Evolutionary conservation across 192 early-diverging fungal species (phyloP), one percentile per base, ranked within the genome.

Genomic region (Entrophospora sp.): DNA sequence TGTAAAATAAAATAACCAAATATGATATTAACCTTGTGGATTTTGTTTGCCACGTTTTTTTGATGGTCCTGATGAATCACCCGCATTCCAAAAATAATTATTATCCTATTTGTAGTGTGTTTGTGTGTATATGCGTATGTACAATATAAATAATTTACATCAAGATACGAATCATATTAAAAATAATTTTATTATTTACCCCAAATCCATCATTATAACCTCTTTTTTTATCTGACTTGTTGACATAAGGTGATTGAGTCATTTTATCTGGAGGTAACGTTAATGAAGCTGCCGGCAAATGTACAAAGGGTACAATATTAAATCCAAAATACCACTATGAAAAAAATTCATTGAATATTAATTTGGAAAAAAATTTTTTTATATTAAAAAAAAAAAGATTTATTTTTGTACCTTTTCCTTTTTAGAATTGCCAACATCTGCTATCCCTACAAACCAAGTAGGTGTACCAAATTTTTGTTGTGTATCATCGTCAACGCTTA

Each of bases 291-390:
- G 43, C 66, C 28, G 36, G 28, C 24, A 48, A 66, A 61, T 64
- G 70, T 6, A 82, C 63, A 48, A 91, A 66, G 12, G 94, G 92
- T 1, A 72, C 79, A 20, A 92, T 70, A 46, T 93, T 93, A 77
- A 93, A 88, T 1, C 93, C 94, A 70, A 95, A 97, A 68, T 92
- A 92, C 94, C 94, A 97, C 72, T 85, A 58, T 13, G 9, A 35
- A 36, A 46, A 24, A 7, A 22, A 16, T 46, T 46, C 2, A 45
- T 18, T 18, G n/a, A 6, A 45, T 18, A 45, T n/a, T n/a, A 45
- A 45, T 45, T n/a, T 25, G 24, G 0, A 8, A 20, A 46, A 46
- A 7, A 18, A 46, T 20, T 20, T 4, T 46, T 20, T 22, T 13
- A 24, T 5, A 46, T 46, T 18, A 46, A 18, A 7, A 8, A 46